Evolutionary conservation across 257 asterid species (phyloP), one percentile per base, ranked within the genome.

Genomic region (Anisodus tanguticus): DNA sequence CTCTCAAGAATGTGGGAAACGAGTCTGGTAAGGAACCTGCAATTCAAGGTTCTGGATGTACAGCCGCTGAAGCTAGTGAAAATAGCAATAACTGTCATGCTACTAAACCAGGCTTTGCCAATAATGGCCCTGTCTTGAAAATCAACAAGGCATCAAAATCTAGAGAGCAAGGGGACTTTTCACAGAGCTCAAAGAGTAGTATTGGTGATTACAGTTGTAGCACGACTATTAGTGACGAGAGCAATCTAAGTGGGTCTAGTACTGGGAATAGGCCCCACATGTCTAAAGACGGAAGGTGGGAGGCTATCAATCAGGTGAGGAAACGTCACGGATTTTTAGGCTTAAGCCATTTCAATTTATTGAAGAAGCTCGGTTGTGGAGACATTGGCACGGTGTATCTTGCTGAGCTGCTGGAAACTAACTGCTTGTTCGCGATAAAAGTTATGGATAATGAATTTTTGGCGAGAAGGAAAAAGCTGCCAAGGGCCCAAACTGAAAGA

Each of bases 401-500:
- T 19, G 97, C 97, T 37, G 97, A 93, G 82, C 88, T 96, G 88
- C 87, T 88, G 43, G 97, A 93, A 69, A 91, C 93, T 2, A 85
- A 77, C 86, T 91, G 97, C 84, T 92, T 81, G 0, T 94, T 93
- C 79, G 98, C 99, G 0, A 92, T 96, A 59, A 96, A 96, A 87
- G 99, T 96, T 19, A 94, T 96, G 97, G 99, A 96, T 87, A 93
- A 92, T 41, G 99, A 94, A 88, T 91, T 91, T 84, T 87, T 96
- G 87, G 94, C 88, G 7, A 91, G 90, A 58, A 89, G 99, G 89
- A 96, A 90, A 88, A 94, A 94, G 89, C 85, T 90, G 90, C 86
- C 93, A 16, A 87, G 99, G 90, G 98, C 98, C 41, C 95, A 93
- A 84, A 94, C 98, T 17, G 99, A 96, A 87, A 90, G 94, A 83